Evolutionary conservation across 352 stramenopile species (phyloP).

Genomic region (Pythium plurisporium): DNA sequence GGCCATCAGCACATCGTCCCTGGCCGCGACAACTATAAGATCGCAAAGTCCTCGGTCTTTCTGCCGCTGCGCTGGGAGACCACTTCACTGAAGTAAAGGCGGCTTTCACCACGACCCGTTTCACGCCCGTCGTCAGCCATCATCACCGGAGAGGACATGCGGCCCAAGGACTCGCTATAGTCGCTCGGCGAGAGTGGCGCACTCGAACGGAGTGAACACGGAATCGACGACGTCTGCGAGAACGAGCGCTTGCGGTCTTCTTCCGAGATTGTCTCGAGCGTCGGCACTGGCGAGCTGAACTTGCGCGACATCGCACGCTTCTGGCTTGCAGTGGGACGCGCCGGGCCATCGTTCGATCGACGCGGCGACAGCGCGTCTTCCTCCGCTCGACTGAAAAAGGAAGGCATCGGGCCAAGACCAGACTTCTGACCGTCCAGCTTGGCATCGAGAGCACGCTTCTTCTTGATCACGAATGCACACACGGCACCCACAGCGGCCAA

Average conservation of each 20-base stretch:
- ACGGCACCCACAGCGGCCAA: conserved; percentile 38
- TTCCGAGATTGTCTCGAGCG: conserved; percentile 5
- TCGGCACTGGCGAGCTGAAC: conserved; percentile 22
- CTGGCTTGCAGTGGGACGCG: background rate
- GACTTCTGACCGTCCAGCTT: conserved; percentile 41
- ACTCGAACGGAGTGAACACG: conserved; percentile 14
- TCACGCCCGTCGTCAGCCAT: conserved; percentile 27
- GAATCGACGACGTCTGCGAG: conserved; percentile 16
- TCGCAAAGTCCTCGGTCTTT: conserved; percentile 48
- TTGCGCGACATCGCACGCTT: conserved; percentile 1
- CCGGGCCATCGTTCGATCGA: background rate
- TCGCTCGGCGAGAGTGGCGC: conserved; percentile 1
- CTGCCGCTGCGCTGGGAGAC: conserved; percentile 34
- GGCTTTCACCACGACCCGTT: conserved; percentile 37
- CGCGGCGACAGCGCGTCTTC: conserved; percentile 24
- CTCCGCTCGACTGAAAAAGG: conserved; percentile 37
- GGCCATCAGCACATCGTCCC: background rate
- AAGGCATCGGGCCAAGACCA: conserved; percentile 26
- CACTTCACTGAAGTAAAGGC: conserved; percentile 71
- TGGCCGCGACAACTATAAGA: conserved; percentile 32
- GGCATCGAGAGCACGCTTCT: conserved; percentile 41
- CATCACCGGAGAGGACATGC: conserved; percentile 45
- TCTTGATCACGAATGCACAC: conserved; percentile 56
- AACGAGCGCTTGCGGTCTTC: conserved; percentile 15
- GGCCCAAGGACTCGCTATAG: conserved; percentile 20